Evolutionary conservation across 2,329 filamentous ascomycete genomes (phyloP).

Genomic region (Stachybotrys chlorohalonatus): DNA sequence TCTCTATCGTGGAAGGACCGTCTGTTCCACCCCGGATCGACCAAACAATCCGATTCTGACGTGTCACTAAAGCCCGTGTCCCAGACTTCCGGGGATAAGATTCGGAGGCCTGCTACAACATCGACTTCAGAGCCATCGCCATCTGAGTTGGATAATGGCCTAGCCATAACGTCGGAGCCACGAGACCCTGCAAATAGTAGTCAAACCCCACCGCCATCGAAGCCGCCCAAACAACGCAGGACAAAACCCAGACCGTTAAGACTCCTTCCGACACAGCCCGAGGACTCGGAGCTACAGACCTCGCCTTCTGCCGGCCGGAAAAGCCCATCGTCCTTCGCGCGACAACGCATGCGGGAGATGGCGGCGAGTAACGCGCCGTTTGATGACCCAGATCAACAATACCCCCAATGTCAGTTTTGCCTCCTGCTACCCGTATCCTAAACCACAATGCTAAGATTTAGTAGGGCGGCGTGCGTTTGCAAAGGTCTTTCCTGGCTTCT

Average conservation of each 20-base stretch:
- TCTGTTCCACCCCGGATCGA: slow-evolving; percentile 19
- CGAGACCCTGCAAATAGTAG: slow-evolving; percentile 6
- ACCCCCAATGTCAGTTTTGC: slow-evolving; percentile 27
- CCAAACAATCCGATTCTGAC: slow-evolving; percentile 6
- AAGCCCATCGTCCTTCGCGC: slow-evolving; percentile 34
- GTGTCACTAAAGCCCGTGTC: slow-evolving; percentile 17
- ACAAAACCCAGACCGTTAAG: slow-evolving; percentile 18
- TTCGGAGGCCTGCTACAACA: not conserved
- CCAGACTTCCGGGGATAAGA: slow-evolving; percentile 1
- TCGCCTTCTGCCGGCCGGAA: slow-evolving; percentile 20
- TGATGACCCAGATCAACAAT: slow-evolving; percentile 30
- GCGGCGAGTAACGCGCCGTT: slow-evolving; percentile 32
- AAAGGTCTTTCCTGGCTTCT: slow-evolving; percentile 34
- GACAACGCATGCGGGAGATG: slow-evolving; percentile 33
- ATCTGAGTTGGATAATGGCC: not conserved
- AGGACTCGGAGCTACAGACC: slow-evolving; percentile 20
- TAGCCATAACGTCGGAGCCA: slow-evolving; percentile 3
- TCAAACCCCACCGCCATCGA: slow-evolving; percentile 7
- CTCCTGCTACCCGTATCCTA: not conserved
- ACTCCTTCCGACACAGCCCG: slow-evolving; percentile 28
- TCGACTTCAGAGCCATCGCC: not conserved
- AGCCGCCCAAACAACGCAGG: slow-evolving; percentile 15
- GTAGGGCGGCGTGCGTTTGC: slow-evolving; percentile 33
- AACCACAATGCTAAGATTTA: not conserved
- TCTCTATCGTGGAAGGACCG: slow-evolving; percentile 25